A percentile compares a stretch with the other conserved stretches of the same genome.
phyloP scores from a whole-genome alignment of 495 filamentous ascomycete genomes.

The Collariella sp. region DNA sequence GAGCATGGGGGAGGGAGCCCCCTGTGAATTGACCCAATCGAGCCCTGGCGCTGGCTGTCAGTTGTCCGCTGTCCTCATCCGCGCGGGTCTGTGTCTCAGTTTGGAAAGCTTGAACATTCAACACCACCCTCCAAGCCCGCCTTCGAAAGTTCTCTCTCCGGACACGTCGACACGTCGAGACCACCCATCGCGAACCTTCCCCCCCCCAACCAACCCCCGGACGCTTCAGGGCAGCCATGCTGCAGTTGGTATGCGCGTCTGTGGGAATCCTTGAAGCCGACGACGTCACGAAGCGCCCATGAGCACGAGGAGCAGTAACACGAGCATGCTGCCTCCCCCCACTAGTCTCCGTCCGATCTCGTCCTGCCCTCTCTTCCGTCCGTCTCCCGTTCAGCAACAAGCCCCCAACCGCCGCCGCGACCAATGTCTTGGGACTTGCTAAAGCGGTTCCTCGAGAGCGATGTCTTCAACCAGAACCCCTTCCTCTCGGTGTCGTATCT shows the following conservation, averaged over 20 bases:
- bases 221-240: constrained; percentile 16
- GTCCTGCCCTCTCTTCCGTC: constrained; percentile 8
- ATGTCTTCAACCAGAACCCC: constrained; percentile 74
- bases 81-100: background rate
- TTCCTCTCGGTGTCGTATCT: constrained; percentile 72
- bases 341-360: constrained; percentile 14
- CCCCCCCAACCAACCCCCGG: background rate
- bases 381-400: constrained; percentile 10
- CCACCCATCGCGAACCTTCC: background rate
- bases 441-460: constrained; percentile 69
- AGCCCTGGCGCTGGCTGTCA: constrained; percentile 12
- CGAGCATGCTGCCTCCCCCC: constrained; percentile 20
- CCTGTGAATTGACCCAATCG: constrained; percentile 16
- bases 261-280: background rate
- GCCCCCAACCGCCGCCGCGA: constrained; percentile 15
- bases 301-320: background rate
- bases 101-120: background rate
- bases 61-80: constrained; percentile 21
- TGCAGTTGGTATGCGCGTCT: constrained; percentile 8
- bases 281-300: constrained; percentile 11
- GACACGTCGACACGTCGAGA: background rate
- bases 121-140: background rate
- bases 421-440: constrained; percentile 55
- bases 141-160: background rate
- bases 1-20: constrained; percentile 1